Evolutionary conservation across 2,329 filamentous ascomycete species (phyloP), one percentile per base, ranked within the genome.

Genomic region (Verticillium isaacii): DNA sequence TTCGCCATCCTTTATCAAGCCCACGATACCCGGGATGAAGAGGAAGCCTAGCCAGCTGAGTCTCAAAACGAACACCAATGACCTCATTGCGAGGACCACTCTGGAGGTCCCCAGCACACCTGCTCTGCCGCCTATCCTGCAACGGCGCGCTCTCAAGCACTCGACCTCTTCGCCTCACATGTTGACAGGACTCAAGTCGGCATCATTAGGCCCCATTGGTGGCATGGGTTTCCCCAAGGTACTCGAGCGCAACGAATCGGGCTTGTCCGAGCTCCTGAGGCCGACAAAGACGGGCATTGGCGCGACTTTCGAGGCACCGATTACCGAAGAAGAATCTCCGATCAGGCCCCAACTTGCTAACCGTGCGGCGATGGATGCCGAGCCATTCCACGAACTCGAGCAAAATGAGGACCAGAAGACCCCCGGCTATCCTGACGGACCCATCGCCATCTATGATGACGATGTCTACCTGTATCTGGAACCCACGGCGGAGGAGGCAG

Each of bases 391-490:
- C 58, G 87, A 90, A 63, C 85, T 85, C n/a, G 85, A 88, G 68
- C 89, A 89, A 66, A 89, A 90, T 68, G 89, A 92, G 72, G 89
- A 92, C 68, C 86, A 90, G 62, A 93, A 93, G 76, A 90, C 90
- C 0, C 90, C 91, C 17, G 90, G 90, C 1, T 96, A 96, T 70
- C 91, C 91, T 0, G 85, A 92, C 66, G 91, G 91, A 0, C 92
- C 91, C 0, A 89, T 94, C 60, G 88, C 90, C 67, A 93, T 96
- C 58, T 93, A 94, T 67, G 87, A 87, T 60, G 88, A 91, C 62
- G 85, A 89, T 55, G 87, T 96, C 8, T 93, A 88, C 70, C 81
- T 95, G 0, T 96, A 93, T 69, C 80, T 91, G 50, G 91, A 96
- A 71, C 91, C 91, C 0, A 91, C 89, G 1, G 88, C 88, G 0